Evolutionary conservation across 345 rosid genomes (phyloP).

Genomic region (Passiflora organensis): DNA sequence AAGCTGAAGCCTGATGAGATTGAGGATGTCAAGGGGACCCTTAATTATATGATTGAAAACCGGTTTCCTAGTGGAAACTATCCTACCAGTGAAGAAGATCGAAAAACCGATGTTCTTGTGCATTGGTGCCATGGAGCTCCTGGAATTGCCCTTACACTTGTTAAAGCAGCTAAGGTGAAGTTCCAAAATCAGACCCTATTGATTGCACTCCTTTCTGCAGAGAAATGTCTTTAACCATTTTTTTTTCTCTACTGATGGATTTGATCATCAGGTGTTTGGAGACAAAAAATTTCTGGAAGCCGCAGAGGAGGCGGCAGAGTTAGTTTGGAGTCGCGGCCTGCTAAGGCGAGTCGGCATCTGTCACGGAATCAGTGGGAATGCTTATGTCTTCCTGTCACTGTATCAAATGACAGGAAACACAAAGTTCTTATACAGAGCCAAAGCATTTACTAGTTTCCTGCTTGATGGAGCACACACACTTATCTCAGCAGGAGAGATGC

Average conservation of each 20-base stretch:
- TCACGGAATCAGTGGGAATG: slow-evolving; percentile 26
- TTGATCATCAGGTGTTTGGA: slow-evolving; percentile 15
- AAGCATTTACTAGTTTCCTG: slow-evolving; percentile 24
- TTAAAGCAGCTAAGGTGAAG: slow-evolving; percentile 27
- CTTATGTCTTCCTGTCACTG: slow-evolving; percentile 20
- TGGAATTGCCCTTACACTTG: slow-evolving; percentile 26
- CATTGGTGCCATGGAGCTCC: slow-evolving; percentile 35
- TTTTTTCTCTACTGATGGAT: no score
- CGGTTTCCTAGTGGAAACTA: slow-evolving; percentile 22
- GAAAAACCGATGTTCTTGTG: slow-evolving; percentile 25
- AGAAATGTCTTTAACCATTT: no score
- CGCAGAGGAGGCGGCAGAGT: slow-evolving; percentile 21
- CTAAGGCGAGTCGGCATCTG: slow-evolving; percentile 27
- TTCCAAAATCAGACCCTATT: no score
- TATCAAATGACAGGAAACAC: slow-evolving; percentile 21
- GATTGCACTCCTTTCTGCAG: no score
- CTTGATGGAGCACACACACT: slow-evolving; percentile 27
- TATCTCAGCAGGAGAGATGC: slow-evolving; percentile 22
- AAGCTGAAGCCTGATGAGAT: slow-evolving; percentile 16
- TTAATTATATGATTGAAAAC: slow-evolving; percentile 22
- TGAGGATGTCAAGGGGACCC: slow-evolving; percentile 25
- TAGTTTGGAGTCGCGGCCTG: slow-evolving; percentile 25
- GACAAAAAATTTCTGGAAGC: slow-evolving; percentile 20
- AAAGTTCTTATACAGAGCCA: slow-evolving; percentile 21
- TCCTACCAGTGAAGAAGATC: slow-evolving; percentile 19